phyloP scores from a whole-genome alignment of 768 basidiomycete genomes.

The Mrakia gelida region DNA sequence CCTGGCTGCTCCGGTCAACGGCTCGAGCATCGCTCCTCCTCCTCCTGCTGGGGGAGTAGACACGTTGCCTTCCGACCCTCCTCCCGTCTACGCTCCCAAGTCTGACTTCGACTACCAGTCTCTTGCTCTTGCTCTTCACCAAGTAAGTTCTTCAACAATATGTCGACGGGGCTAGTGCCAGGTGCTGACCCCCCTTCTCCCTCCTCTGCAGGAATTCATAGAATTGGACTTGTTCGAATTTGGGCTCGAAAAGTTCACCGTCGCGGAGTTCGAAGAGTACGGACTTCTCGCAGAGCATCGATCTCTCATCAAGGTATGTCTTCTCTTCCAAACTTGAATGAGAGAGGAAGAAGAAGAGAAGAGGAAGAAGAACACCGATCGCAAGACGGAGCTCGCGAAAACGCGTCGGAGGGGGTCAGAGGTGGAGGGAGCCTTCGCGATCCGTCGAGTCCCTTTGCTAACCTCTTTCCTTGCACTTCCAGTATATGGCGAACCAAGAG shows the following conservation, averaged over 20 bases:
- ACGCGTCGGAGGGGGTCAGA: no score
- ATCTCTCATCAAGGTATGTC: background rate
- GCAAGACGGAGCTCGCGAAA: no score
- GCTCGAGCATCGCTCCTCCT: background rate
- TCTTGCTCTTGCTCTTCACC: slow-evolving; percentile 27
- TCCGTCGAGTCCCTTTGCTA: background rate
- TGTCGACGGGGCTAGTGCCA: background rate
- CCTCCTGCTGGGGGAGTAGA: slow-evolving; percentile 20
- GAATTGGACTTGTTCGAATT: slow-evolving; percentile 58
- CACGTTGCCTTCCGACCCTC: slow-evolving; percentile 4
- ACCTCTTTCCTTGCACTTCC: slow-evolving; percentile 50
- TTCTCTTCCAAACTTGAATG: background rate
- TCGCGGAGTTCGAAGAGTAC: slow-evolving; percentile 55
- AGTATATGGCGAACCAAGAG: slow-evolving; percentile 54
- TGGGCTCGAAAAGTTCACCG: slow-evolving; percentile 55
- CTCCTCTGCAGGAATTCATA: slow-evolving; percentile 50
- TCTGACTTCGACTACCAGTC: slow-evolving; percentile 29
- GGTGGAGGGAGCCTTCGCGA: background rate
- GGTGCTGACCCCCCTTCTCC: background rate
- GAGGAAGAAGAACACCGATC: no score
- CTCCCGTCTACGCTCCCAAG: slow-evolving; percentile 21
- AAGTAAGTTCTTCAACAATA: background rate
- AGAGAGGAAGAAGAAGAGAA: no score
- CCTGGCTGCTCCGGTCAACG: background rate
- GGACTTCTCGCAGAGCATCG: slow-evolving; percentile 54